Evolutionary conservation across 768 basidiomycete genomes (phyloP).

Genomic region (Podaxis rugospora): DNA sequence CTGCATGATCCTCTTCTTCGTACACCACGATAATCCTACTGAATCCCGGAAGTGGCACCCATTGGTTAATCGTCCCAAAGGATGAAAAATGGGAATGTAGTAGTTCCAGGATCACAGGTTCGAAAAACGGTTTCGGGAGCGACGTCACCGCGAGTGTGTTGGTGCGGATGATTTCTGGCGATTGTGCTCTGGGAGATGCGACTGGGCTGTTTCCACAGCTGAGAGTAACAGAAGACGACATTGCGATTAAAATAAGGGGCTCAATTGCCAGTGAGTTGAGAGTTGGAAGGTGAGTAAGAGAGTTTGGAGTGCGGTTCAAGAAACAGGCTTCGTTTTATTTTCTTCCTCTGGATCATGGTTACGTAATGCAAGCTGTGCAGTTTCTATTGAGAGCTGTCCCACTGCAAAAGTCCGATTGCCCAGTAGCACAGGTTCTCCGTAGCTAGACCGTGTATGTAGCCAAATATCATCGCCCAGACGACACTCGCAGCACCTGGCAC

Average conservation of each 20-base stretch:
- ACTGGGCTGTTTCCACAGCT: constrained; percentile 12
- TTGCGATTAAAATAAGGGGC: not conserved
- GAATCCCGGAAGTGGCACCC: constrained; percentile 85
- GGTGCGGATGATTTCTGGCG: constrained; percentile 35
- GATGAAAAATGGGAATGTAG: constrained; percentile 67
- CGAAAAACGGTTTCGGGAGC: constrained; percentile 75
- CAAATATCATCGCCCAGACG: not conserved
- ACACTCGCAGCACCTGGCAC: not conserved
- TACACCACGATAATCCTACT: constrained; percentile 83
- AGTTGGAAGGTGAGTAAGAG: not conserved
- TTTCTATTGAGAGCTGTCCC: not conserved
- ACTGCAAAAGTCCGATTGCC: not conserved
- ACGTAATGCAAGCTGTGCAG: constrained; percentile 7
- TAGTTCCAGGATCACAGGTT: constrained; percentile 59
- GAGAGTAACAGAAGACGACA: constrained; percentile 10
- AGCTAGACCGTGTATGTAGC: not conserved
- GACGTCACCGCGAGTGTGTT: constrained; percentile 85
- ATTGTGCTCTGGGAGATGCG: constrained; percentile 16
- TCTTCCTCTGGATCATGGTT: not conserved
- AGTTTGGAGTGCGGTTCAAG: not conserved
- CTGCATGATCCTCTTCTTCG: constrained; percentile 55
- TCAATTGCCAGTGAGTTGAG: not conserved
- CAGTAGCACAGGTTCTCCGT: not conserved
- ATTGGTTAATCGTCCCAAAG: constrained; percentile 83
- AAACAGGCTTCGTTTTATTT: not conserved